A percentile compares a stretch with the other conserved stretches of the same genome.
phyloP scores from a whole-genome alignment of 2,329 filamentous ascomycete species.

The Nemania sp. region DNA sequence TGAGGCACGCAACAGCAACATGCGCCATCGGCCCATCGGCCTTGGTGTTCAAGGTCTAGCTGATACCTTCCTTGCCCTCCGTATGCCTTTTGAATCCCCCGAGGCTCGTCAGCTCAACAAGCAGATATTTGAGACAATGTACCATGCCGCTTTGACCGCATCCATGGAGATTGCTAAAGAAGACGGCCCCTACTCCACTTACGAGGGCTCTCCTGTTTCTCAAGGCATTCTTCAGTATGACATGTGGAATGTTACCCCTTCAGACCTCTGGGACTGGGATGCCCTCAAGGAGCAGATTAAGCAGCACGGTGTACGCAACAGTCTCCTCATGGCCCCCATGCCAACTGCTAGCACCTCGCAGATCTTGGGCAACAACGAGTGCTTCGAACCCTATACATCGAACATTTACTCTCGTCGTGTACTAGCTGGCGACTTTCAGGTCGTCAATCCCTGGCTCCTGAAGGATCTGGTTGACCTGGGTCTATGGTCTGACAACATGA shows the following conservation, averaged over 20 bases:
- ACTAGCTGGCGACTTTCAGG: constrained; percentile 97
- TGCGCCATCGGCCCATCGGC: constrained; percentile 95
- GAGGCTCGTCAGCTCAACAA: constrained; percentile 95
- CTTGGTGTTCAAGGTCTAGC: constrained; percentile 98
- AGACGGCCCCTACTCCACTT: constrained; percentile 87
- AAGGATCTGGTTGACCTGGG: constrained; percentile 98
- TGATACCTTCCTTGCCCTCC: constrained; percentile 96
- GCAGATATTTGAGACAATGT: constrained; percentile 99
- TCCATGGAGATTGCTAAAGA: constrained; percentile 88
- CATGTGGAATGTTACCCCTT: constrained; percentile 96
- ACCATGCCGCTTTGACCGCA: constrained; percentile 91
- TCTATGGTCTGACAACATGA: constrained; percentile 99
- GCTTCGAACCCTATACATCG: constrained; percentile 99
- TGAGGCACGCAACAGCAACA: constrained; percentile 95
- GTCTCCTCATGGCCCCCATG: constrained; percentile 94
- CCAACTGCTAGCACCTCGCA: constrained; percentile 97
- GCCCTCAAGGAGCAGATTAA: constrained; percentile 90
- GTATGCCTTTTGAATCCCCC: constrained; percentile 95
- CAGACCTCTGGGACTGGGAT: constrained; percentile 97
- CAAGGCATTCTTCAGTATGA: constrained; percentile 97
- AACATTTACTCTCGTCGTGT: constrained; percentile 99
- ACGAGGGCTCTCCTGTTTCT: constrained; percentile 92
- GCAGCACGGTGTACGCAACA: constrained; percentile 94
- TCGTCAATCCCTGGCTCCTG: constrained; percentile 98
- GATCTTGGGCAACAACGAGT: constrained; percentile 99